Evolutionary conservation across 768 basidiomycete genomes (phyloP).

Genomic region (Hericium coralloides): DNA sequence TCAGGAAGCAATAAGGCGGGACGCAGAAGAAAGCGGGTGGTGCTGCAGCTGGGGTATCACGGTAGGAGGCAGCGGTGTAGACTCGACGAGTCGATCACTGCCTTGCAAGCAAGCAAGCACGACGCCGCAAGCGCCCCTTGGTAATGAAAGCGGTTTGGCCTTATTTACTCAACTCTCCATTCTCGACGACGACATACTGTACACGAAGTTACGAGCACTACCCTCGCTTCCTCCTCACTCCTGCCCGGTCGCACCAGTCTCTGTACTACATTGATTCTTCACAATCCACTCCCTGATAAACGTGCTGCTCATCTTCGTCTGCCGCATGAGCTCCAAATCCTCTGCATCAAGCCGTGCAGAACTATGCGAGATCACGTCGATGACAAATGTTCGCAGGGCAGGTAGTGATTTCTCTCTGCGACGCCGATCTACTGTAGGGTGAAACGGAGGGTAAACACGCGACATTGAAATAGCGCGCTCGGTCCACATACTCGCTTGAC

Average conservation of each 20-base stretch:
- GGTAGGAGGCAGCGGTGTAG: too few relatives aligned
- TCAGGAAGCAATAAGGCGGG: neutral
- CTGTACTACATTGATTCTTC: conserved; percentile 16
- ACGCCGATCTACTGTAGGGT: conserved; percentile 48
- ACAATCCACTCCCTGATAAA: conserved; percentile 87
- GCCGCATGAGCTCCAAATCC: conserved; percentile 61
- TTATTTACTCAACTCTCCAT: neutral
- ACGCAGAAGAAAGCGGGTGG: neutral
- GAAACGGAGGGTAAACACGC: too few relatives aligned
- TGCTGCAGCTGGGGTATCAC: too few relatives aligned
- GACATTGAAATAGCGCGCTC: neutral
- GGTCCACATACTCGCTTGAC: conserved; percentile 44
- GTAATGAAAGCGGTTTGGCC: neutral
- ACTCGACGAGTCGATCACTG: too few relatives aligned
- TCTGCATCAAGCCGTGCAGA: conserved; percentile 48
- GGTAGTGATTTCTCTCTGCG: conserved; percentile 50
- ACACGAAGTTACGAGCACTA: too few relatives aligned
- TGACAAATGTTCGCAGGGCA: conserved; percentile 59
- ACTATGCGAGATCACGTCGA: conserved; percentile 81
- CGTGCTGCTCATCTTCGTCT: conserved; percentile 91
- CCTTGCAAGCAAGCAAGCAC: too few relatives aligned
- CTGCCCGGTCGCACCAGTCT: neutral
- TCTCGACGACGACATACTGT: too few relatives aligned
- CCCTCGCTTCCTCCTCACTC: neutral
- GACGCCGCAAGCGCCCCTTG: too few relatives aligned